Evolutionary conservation across 306 rosid genomes (phyloP).

Genomic region (cucumber (Cucumis sativus)): Cucumber_9930_V3 NC_026658.2:23495501-23496000

Average conservation of each 20-base stretch:
- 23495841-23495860: background rate
- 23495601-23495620: background rate
- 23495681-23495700: background rate
- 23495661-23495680: background rate
- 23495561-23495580: background rate
- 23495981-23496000: conserved; percentile 80
- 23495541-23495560: conserved; percentile 28
- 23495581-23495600: background rate
- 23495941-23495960: conserved; percentile 92
- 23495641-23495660: background rate
- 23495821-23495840: background rate
- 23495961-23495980: conserved; percentile 54
- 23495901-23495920: background rate
- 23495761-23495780: background rate
- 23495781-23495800: background rate
- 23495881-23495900: background rate
- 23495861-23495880: background rate
- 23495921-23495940: conserved; percentile 61
- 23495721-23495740: background rate
- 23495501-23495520: conserved; percentile 78
- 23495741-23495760: background rate
- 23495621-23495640: background rate
- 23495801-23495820: background rate
- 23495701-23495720: background rate
- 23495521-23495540: conserved; percentile 98